A percentile compares a stretch with the other conserved stretches of the same genome.
Conservation (phyloP, 2,329 filamentous ascomycete genomes). For the Fusarium buharicum region DNA sequence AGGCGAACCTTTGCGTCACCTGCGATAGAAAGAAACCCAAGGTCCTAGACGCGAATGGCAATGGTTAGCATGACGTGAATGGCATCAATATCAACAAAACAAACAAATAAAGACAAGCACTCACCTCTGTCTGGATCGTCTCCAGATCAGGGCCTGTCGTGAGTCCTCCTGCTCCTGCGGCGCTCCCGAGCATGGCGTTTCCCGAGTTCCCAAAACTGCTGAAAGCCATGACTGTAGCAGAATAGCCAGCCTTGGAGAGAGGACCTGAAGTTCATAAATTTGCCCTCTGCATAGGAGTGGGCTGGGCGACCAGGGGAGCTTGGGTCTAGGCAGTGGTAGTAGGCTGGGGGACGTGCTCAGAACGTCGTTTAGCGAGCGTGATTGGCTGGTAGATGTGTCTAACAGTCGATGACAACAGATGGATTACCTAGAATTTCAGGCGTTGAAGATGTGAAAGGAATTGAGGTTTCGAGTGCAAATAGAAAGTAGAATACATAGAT, state of each 20-base stretch:
- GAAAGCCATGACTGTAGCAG: conserved; percentile 70
- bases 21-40: conserved; percentile 84
- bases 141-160: conserved; percentile 72
- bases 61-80: conserved; percentile 31
- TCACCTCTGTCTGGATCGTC: conserved; percentile 84
- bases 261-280: conserved; percentile 46
- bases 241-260: conserved; percentile 48
- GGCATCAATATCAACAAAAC: conserved; percentile 29
- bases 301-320: conserved; percentile 37
- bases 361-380: conserved; percentile 14
- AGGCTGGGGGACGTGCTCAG: conserved; percentile 41
- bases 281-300: conserved; percentile 41
- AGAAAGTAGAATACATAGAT: not conserved
- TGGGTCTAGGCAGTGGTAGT: conserved; percentile 28
- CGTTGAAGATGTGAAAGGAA: conserved; percentile 5
- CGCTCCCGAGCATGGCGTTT: conserved; percentile 55
- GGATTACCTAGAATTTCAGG: conserved; percentile 9
- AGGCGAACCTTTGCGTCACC: conserved; percentile 86
- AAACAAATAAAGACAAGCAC: conserved; percentile 36
- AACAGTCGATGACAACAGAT: conserved; percentile 8
- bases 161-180: conserved; percentile 52
- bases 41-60: conserved; percentile 57
- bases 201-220: conserved; percentile 65
- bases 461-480: not conserved
- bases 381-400: conserved; percentile 36